phyloP scores from a whole-genome alignment of 1,139 yeast species.

The Yamadazyma kanchanaburiensis region DNA sequence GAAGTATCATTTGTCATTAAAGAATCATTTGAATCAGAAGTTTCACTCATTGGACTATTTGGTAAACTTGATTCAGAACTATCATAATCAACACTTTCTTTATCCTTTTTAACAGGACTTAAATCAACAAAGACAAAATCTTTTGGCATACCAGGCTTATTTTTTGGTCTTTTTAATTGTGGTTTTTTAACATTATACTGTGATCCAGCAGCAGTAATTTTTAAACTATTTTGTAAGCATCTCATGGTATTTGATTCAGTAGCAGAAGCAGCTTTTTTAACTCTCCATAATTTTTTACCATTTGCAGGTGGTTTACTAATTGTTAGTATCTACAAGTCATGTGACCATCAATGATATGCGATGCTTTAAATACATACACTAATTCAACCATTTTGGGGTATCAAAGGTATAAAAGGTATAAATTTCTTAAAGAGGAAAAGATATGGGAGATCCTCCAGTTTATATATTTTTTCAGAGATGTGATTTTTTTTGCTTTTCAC shows the following conservation, averaged over 20 bases:
- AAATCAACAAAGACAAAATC: constrained; percentile 55
- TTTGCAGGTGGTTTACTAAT: constrained; percentile 48
- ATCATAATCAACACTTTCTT: constrained; percentile 12
- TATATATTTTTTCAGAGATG: constrained; percentile 4
- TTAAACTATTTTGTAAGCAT: constrained; percentile 45
- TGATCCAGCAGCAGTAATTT: constrained; percentile 35
- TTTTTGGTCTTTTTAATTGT: constrained; percentile 49
- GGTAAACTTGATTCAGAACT: constrained; percentile 5
- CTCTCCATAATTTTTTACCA: constrained; percentile 50
- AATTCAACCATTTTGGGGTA: constrained; percentile 9
- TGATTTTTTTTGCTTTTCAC: background rate
- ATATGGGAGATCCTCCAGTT: constrained; percentile 3
- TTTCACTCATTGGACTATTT: constrained; percentile 12
- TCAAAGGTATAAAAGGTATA: constrained; percentile 1
- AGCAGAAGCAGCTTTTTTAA: constrained; percentile 27
- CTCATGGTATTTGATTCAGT: constrained; percentile 22
- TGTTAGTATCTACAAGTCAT: constrained; percentile 16
- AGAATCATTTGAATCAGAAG: constrained; percentile 13
- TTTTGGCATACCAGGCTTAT: constrained; percentile 49
- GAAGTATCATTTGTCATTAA: constrained; percentile 12
- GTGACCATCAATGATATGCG: constrained; percentile 7
- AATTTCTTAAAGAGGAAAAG: constrained; percentile 1
- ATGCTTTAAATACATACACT: constrained; percentile 11
- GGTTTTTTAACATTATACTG: constrained; percentile 39
- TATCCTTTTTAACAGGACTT: constrained; percentile 44